A percentile compares a stretch with the other conserved stretches of the same genome.
These are phyloP conservation scores for Fusarium oligoseptatum DNA, from an alignment of 2,329 filamentous ascomycete genomes.

Conservation along the genomic window DNA sequence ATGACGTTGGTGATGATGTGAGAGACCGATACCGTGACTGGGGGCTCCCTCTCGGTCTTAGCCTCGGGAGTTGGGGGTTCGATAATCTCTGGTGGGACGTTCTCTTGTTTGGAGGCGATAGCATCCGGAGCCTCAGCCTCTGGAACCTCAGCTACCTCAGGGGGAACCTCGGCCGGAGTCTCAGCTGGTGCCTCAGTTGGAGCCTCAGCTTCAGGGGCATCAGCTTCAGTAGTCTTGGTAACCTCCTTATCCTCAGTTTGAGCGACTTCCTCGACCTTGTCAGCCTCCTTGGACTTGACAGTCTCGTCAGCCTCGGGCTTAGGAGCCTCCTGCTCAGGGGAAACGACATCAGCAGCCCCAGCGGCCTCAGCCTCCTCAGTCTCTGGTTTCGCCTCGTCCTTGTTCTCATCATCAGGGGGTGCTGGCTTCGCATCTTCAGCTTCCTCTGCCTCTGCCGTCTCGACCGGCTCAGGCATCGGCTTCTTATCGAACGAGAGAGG, in stretches of 20 bases:
- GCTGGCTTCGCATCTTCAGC: slow-evolving; percentile 1
- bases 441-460: slow-evolving; percentile 39
- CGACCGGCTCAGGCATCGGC: slow-evolving; percentile 41
- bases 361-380: not conserved
- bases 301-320: slow-evolving; percentile 10
- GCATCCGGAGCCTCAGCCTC: not conserved
- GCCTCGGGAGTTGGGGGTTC: slow-evolving; percentile 35
- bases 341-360: not conserved
- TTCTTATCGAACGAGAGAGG: slow-evolving; percentile 60
- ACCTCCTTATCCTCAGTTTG: not conserved
- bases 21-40: slow-evolving; percentile 73
- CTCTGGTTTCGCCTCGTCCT: slow-evolving; percentile 22
- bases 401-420: not conserved
- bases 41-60: slow-evolving; percentile 37
- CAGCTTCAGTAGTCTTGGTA: slow-evolving; percentile 2
- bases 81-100: slow-evolving; percentile 20
- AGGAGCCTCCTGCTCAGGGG: not conserved
- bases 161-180: not conserved
- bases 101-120: slow-evolving; percentile 9
- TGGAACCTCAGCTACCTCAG: not conserved
- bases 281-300: not conserved
- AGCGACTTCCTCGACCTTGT: not conserved
- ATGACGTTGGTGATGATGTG: slow-evolving; percentile 85
- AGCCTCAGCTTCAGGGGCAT: not conserved
- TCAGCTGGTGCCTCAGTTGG: not conserved